Evolutionary conservation across 768 basidiomycete species (phyloP), one percentile per base, ranked within the genome.

Genomic region (Coprinopsis cinerea): DNA sequence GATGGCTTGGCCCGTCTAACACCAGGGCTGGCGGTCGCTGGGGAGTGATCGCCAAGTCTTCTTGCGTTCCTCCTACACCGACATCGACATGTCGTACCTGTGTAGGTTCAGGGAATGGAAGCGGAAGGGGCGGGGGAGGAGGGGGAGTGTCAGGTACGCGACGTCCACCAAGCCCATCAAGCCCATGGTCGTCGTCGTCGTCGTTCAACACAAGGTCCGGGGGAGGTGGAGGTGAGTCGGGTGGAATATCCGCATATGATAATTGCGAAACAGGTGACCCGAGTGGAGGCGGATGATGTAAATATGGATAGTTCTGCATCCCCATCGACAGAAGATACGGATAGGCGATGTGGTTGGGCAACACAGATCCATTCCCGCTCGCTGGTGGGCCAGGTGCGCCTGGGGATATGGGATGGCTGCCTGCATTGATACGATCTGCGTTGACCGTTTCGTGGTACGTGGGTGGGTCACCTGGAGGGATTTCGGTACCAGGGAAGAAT

Each of bases 401-500:
- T 24, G 40, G 53, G 47, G 58, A 59, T 17, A 58, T 59, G 28
- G 60, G 58, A 18, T 59, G 40, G 35, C 20, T 17, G 23, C 3
- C 17, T 43, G 23, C 17, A 24, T 20, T 7, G 34, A 37, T 15
- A 15, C 30, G 30, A 15, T 32, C 30, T 6, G 41, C 17, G 26
- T 34, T 39, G 30, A 39, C 26, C 4, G 34, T 42, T 18, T 42
- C 27, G 39, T 34, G 34, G 27, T 44, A 59, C 52, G 55, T 72
- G 67, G 24, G 70, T 62, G 20, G 73, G 71, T 9, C 70, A 76
- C 5, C 69, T 27, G 65, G 53, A 30, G 66, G 64, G 15, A 73
- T 64, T 25, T 67, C 58, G 0, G 76, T 74, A 7, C 74, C 76
- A 23, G 78, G 79, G 73, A 80, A 80, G 61, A 72, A 80, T 57